Evolutionary conservation across 2,329 filamentous ascomycete species (phyloP), one percentile per base, ranked within the genome.

Genomic region (Cordyceps farinosa): DNA sequence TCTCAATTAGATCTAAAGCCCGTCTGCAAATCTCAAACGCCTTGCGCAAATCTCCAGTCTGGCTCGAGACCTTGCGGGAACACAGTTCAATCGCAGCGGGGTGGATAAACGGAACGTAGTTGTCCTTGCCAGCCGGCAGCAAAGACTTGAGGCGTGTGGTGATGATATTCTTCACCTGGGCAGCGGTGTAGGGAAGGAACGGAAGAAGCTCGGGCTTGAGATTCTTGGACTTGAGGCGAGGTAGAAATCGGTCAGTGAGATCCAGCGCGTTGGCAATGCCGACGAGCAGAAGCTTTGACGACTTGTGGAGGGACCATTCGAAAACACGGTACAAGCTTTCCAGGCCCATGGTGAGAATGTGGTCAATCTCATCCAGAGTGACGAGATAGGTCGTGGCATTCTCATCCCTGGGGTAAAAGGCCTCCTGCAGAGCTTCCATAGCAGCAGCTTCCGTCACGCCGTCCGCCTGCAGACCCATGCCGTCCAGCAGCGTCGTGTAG

Each of bases 251-350:
- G 73, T 98, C 95, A 0, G 95, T 99, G 63, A 99, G 81, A 73
- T 99, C 95, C 61, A 99, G 82, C 4, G 95, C 95, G 71, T 99
- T 99, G 69, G 95, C 95, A 71, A 99, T 97, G 54, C 95, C 95
- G 56, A 99, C 85, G 22, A 99, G 81, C 42, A 95, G 81, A 5
- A 99, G 86, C 27, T 86, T 87, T 0, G 95, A 97, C 1, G 86
- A 85, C 66, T 87, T 87, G 66, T 91, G 86, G 70, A 99, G 80
- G 1, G 95, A 96, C 93, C 94, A 98, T 73, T 97, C 93, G 69
- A 99, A 97, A n/a, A 99, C 81, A 66, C 87, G 90, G 77, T 98
- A 97, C 15, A 99, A 81, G 61, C 95, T 89, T 69, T 96, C 92
- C 64, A 95, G 80, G 69, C 97, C 94, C 66, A 97, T 82, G 1